phyloP scores from a whole-genome alignment of 208 protist genomes.

The Acanthamoeba lenticulata region DNA sequence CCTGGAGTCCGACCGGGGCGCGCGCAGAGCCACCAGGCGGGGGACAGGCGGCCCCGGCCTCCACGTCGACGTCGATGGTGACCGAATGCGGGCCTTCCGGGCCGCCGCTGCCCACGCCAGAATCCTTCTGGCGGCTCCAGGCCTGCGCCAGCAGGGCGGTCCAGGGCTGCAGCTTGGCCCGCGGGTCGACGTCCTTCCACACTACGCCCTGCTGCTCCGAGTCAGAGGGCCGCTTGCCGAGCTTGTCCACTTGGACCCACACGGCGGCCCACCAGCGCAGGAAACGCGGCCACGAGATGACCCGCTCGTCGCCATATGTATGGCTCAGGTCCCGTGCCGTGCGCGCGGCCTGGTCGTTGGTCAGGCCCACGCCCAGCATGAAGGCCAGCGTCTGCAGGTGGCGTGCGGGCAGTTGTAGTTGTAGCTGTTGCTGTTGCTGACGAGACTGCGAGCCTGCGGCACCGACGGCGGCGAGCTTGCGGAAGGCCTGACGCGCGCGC shows the following conservation, averaged over 20 bases:
- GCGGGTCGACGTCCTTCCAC: background rate
- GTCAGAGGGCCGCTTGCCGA: background rate
- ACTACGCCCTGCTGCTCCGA: background rate
- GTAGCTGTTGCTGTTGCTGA: background rate
- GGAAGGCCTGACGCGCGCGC: background rate
- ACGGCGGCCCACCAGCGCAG: slow-evolving; percentile 13
- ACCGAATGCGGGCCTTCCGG: background rate
- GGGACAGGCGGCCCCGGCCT: background rate
- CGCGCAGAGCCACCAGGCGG: background rate
- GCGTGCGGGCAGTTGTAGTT: background rate
- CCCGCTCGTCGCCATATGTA: background rate
- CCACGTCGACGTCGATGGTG: background rate
- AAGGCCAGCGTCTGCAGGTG: background rate
- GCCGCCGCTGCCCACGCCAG: background rate
- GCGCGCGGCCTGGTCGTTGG: background rate
- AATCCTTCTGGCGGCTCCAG: background rate
- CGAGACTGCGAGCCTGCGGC: background rate
- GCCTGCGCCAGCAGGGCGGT: background rate
- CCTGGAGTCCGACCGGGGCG: background rate
- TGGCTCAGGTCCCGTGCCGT: background rate
- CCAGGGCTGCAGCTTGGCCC: background rate
- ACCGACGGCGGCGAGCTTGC: background rate
- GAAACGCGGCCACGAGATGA: background rate
- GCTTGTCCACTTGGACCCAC: background rate
- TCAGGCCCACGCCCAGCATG: background rate